Evolutionary conservation across 2,329 filamentous ascomycete species (phyloP), one percentile per base, ranked within the genome.

Genomic region (Exophiala sp.): DNA sequence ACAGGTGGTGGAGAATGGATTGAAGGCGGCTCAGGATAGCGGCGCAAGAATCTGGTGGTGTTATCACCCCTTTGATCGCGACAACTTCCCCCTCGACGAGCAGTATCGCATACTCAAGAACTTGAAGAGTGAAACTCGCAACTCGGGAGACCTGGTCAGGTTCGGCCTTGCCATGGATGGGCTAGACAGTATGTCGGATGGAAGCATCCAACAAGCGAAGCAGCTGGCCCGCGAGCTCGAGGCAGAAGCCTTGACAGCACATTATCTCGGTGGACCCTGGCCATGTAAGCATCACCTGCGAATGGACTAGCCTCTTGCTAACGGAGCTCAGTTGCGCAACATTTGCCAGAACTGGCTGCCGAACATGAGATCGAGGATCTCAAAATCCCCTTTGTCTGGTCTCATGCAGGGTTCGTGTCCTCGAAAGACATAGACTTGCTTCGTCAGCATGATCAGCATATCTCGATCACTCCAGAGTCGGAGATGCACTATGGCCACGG

Each of bases 401-500:
- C 48, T 16, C 48, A 50, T 20, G 39, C 48, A 9, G 18, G 48
- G 10, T 50, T 50, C 39, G 14, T 50, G 34, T 43, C 21, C 10
- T 6, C 24, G 24, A 32, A 57, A 0, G 73, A 76, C 11, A 68
- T 69, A 0, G 49, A 65, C 1, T 68, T 80, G 0, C 71, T 83
- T 1, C 76, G 77, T 9, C 55, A 65, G 0, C 72, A 72, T 2
- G 77, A 83, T 65, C 75, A 82, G 47, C 77, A 78, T 66, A 66
- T 84, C 39, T 79, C 78, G 47, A 79, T 79, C 54, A 83, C 81
- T 0, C 79, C 80, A 1, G 82, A 84, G 61, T 80, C 78, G 0
- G 81, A 84, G 61, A 76, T 81, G 71, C 78, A 82, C 63, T 83
- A 77, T 65, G 80, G 81, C n/a, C 78, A 81, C 60, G 70, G 67